Conservation (phyloP, 2,329 filamentous ascomycete species). For the Periconia digitata region DNA sequence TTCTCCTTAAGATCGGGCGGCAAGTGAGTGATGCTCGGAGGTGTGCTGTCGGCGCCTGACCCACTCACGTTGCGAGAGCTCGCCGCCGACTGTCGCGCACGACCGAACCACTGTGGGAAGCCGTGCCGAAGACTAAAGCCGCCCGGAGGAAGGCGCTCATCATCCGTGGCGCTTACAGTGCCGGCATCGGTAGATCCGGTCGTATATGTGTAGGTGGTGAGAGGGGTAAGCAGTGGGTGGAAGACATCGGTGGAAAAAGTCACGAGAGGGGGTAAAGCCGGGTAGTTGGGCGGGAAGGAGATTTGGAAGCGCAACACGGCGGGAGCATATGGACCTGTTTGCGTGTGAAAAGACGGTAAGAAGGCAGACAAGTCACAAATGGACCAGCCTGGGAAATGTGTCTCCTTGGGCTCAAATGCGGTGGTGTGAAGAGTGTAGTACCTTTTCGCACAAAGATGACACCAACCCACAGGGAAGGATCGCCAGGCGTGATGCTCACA, state of each 20-base stretch:
- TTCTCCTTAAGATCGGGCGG: conserved; percentile 13
- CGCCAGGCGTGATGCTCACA: conserved; percentile 77
- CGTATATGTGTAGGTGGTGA: conserved; percentile 93
- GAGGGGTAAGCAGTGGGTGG: conserved; percentile 86
- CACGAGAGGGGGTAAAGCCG: conserved; percentile 75
- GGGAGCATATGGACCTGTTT: conserved; percentile 80
- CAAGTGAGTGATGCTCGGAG: conserved; percentile 19
- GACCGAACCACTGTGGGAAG: conserved; percentile 84
- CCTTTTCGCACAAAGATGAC: conserved; percentile 89
- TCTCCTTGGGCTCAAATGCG: background rate
- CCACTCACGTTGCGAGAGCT: conserved; percentile 38
- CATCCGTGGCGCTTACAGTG: conserved; percentile 80
- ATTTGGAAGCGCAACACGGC: conserved; percentile 89
- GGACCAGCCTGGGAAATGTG: background rate
- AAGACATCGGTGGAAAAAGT: conserved; percentile 93
- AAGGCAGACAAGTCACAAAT: conserved; percentile 1
- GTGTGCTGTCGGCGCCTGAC: conserved; percentile 25
- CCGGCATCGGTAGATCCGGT: conserved; percentile 72
- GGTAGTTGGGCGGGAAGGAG: conserved; percentile 80
- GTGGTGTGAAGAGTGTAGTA: conserved; percentile 43
- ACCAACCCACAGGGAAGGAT: conserved; percentile 83
- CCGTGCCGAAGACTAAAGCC: conserved; percentile 89
- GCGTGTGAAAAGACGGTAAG: conserved; percentile 27
- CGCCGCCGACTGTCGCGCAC: conserved; percentile 30
- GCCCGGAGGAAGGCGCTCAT: conserved; percentile 80